Evolutionary conservation across 2,329 filamentous ascomycete genomes (phyloP).

Genomic region (Aspergillus transmontanensis): DNA sequence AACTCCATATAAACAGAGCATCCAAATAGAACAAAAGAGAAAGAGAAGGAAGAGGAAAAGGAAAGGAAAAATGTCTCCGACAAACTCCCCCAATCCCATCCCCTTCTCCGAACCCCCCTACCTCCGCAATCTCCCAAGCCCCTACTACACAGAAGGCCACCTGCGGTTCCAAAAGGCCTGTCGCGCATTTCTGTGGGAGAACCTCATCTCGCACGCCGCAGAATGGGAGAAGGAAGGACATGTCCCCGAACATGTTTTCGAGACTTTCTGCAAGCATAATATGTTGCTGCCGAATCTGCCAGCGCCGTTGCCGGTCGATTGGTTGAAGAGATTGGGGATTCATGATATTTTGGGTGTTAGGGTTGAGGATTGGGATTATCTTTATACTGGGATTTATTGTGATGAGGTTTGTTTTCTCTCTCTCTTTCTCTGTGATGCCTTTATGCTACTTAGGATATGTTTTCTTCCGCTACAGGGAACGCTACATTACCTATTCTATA

Average conservation of each 20-base stretch:
- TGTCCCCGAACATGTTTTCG: conserved; percentile 66
- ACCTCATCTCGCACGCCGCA: conserved; percentile 63
- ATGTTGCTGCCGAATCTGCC: conserved; percentile 73
- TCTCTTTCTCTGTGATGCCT: not conserved
- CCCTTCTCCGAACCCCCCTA: conserved; percentile 76
- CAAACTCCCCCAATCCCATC: conserved; percentile 34
- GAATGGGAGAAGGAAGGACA: conserved; percentile 71
- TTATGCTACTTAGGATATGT: not conserved
- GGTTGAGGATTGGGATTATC: conserved; percentile 73
- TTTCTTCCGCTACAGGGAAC: too few species aligned
- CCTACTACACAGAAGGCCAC: conserved; percentile 70
- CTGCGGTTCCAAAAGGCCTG: conserved; percentile 68
- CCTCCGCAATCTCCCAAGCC: conserved; percentile 68
- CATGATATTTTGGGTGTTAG: conserved; percentile 67
- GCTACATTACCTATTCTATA: not conserved
- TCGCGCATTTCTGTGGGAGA: conserved; percentile 65
- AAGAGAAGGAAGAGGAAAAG: not conserved
- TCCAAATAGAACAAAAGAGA: too few species aligned
- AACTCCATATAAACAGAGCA: too few species aligned
- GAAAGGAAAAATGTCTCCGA: not conserved
- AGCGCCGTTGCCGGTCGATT: conserved; percentile 67
- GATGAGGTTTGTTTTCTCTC: conserved; percentile 57
- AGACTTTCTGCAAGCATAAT: conserved; percentile 64
- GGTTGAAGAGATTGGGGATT: conserved; percentile 68
- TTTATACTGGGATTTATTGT: conserved; percentile 69